Evolutionary conservation across 345 rosid species (phyloP).

Genomic region (Linum trigynum): DNA sequence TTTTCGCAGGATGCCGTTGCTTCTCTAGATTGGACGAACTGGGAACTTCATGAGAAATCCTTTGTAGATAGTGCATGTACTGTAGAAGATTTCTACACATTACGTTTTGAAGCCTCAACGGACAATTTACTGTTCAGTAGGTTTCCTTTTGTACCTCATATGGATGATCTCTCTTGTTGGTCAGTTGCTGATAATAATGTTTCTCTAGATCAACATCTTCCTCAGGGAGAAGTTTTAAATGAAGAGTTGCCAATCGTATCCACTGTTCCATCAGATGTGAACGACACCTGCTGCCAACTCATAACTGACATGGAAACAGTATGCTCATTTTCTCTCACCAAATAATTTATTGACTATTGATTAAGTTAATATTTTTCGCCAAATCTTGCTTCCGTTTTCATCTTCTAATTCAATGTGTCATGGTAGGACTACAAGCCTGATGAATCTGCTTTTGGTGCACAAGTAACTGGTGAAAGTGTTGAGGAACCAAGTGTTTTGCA

Average conservation of each 20-base stretch:
- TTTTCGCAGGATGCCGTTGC: slow-evolving; percentile 34
- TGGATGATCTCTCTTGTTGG: slow-evolving; percentile 9
- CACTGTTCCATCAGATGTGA: slow-evolving; percentile 21
- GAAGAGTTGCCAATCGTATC: slow-evolving; percentile 25
- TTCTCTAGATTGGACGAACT: slow-evolving; percentile 65
- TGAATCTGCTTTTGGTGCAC: slow-evolving; percentile 25
- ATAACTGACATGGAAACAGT: slow-evolving; percentile 28
- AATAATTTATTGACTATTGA: not conserved
- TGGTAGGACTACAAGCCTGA: slow-evolving; percentile 35
- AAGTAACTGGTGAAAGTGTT: slow-evolving; percentile 19
- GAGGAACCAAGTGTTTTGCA: slow-evolving; percentile 29
- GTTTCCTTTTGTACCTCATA: slow-evolving; percentile 16
- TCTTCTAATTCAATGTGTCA: slow-evolving; percentile 11
- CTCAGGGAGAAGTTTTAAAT: slow-evolving; percentile 20
- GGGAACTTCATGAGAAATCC: slow-evolving; percentile 44
- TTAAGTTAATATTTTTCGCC: slow-evolving; percentile 2
- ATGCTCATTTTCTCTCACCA: slow-evolving; percentile 9
- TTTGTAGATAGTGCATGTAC: slow-evolving; percentile 11
- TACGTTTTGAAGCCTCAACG: slow-evolving; percentile 22
- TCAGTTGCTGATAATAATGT: slow-evolving; percentile 21
- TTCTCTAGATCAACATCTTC: slow-evolving; percentile 20
- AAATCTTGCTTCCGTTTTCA: not conserved
- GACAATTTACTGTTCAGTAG: slow-evolving; percentile 35
- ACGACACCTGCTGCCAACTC: slow-evolving; percentile 21
- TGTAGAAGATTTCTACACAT: slow-evolving; percentile 19